A percentile compares a stretch with the other conserved stretches of the same genome.
phyloP scores from a whole-genome alignment of 495 filamentous ascomycete genomes.

The Friedmanniomyces simplex region DNA sequence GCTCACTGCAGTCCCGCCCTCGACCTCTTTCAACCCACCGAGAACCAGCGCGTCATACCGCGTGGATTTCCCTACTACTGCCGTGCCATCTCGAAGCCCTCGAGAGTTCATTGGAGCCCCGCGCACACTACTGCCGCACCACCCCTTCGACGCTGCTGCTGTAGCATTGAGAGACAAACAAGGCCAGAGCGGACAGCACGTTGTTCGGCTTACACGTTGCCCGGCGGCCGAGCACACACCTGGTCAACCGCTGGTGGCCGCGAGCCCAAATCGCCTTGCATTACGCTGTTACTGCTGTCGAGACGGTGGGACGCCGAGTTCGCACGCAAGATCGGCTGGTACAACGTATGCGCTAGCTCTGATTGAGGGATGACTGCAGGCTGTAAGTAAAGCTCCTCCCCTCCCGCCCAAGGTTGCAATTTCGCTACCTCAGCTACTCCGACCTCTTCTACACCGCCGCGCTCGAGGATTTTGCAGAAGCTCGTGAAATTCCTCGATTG shows the following conservation, averaged over 20 bases:
- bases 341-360: background rate
- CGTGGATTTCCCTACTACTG: background rate
- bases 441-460: background rate
- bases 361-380: slow-evolving; percentile 7
- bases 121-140: background rate
- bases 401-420: background rate
- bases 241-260: background rate
- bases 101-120: background rate
- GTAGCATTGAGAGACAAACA: background rate
- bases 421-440: too few relatives aligned
- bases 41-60: background rate
- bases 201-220: background rate
- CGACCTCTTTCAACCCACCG: background rate
- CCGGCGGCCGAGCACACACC: background rate
- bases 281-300: background rate
- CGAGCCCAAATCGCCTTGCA: background rate
- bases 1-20: background rate
- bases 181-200: background rate
- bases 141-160: background rate
- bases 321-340: background rate
- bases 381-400: slow-evolving; percentile 1
- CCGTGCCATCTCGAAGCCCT: background rate
- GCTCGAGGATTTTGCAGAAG: background rate
- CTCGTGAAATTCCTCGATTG: background rate
- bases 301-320: background rate